Evolutionary conservation across 148 eudicot genomes (phyloP).

Genomic region (Dianthus caryophyllus): DNA sequence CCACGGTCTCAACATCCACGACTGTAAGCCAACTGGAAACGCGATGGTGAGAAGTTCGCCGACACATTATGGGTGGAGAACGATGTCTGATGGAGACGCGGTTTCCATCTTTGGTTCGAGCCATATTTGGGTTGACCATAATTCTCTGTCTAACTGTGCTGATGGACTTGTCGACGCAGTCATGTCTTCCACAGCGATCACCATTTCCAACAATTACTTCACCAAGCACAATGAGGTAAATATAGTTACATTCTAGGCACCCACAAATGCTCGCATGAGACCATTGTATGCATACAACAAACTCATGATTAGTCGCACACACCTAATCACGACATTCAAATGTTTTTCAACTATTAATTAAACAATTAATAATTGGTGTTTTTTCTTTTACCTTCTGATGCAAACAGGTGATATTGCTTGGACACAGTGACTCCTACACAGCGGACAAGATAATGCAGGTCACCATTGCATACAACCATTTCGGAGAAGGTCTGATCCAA

Average conservation of each 20-base stretch:
- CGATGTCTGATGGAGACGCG: conserved; percentile 86
- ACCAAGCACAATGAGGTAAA: conserved; percentile 86
- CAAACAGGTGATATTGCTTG: conserved; percentile 77
- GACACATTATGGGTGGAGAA: conserved; percentile 67
- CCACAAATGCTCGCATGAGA: too few relatives aligned
- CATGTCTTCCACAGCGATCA: conserved; percentile 84
- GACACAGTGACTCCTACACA: conserved; percentile 75
- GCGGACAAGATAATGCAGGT: conserved; percentile 82
- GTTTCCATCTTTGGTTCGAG: conserved; percentile 72
- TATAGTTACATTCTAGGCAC: background rate
- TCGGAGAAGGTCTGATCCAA: conserved; percentile 90
- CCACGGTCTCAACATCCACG: conserved; percentile 79
- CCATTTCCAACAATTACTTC: conserved; percentile 78
- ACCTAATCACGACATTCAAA: background rate
- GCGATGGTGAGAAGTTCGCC: conserved; percentile 92
- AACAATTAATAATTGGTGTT: background rate
- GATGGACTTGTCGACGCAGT: conserved; percentile 90
- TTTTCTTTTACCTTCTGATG: background rate
- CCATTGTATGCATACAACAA: too few relatives aligned
- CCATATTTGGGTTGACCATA: conserved; percentile 89
- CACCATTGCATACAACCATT: conserved; percentile 91
- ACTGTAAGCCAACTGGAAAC: conserved; percentile 78
- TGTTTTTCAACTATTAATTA: background rate
- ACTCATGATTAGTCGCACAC: too few relatives aligned
- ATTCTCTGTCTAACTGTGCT: conserved; percentile 69